phyloP scores from a whole-genome alignment of 2,329 filamentous ascomycete genomes.

The Myriosclerotinia duriaeana region DNA sequence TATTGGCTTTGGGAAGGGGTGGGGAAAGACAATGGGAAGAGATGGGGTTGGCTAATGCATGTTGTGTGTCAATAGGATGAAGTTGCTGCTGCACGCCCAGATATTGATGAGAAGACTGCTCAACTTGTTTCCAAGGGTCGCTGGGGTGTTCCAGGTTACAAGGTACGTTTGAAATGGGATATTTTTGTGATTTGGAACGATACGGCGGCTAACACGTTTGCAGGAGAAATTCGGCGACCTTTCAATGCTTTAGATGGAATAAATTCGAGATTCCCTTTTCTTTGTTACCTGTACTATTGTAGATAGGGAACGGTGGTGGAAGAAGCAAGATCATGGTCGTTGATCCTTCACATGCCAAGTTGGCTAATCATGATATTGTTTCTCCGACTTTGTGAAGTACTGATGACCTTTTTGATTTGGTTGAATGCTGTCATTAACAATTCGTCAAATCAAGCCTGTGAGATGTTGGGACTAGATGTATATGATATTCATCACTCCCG shows the following conservation, averaged over 20 bases:
- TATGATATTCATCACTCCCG: not conserved
- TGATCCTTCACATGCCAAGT: slow-evolving; percentile 22
- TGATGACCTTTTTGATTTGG: slow-evolving; percentile 6
- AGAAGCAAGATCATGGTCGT: slow-evolving; percentile 28
- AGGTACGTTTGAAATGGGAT: slow-evolving; percentile 60
- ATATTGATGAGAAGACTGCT: slow-evolving; percentile 95
- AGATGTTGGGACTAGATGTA: slow-evolving; percentile 1
- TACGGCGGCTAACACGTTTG: slow-evolving; percentile 48
- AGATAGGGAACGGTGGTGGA: slow-evolving; percentile 50
- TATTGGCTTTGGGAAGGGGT: slow-evolving; percentile 40
- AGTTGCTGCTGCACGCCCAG: slow-evolving; percentile 87
- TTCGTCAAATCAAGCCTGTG: not conserved
- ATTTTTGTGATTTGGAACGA: not conserved
- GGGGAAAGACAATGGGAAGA: not conserved
- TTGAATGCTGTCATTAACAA: slow-evolving; percentile 1
- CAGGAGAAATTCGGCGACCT: slow-evolving; percentile 99
- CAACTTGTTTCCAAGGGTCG: slow-evolving; percentile 96
- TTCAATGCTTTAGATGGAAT: slow-evolving; percentile 74
- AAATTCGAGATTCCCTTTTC: slow-evolving; percentile 33
- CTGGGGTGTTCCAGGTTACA: slow-evolving; percentile 98
- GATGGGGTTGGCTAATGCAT: slow-evolving; percentile 21
- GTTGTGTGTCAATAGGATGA: slow-evolving; percentile 66
- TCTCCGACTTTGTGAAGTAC: not conserved
- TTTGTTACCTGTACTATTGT: slow-evolving; percentile 69
- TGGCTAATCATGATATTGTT: slow-evolving; percentile 20